These are phyloP conservation scores for Pichia californica DNA, from an alignment of 805 yeast species.

Conservation along the genomic window DNA sequence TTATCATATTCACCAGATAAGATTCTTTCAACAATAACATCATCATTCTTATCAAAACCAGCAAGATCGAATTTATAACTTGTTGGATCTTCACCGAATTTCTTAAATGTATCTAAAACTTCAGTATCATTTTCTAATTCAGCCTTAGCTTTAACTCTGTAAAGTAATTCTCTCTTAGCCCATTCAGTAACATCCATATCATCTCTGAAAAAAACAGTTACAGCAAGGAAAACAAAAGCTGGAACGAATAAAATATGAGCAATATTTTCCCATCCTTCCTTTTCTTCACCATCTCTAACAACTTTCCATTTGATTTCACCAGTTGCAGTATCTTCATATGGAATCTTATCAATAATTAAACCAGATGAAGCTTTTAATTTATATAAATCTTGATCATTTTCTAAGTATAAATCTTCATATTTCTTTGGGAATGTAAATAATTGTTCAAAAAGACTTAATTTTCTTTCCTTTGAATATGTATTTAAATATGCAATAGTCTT, in stretches of 20 bases:
- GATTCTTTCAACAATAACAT: constrained; percentile 72
- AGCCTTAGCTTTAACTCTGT: constrained; percentile 66
- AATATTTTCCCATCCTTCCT: constrained; percentile 82
- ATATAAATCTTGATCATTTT: constrained; percentile 55
- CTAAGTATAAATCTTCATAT: constrained; percentile 44
- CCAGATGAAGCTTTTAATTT: constrained; percentile 54
- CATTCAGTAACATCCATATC: constrained; percentile 53
- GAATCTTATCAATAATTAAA: constrained; percentile 73
- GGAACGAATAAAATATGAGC: constrained; percentile 72
- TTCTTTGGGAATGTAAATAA: constrained; percentile 45
- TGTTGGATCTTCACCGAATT: constrained; percentile 32
- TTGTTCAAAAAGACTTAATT: constrained; percentile 41
- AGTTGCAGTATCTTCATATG: constrained; percentile 70
- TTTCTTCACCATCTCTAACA: constrained; percentile 59
- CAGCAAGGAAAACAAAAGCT: constrained; percentile 51
- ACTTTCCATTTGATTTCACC: constrained; percentile 78
- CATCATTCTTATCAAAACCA: constrained; percentile 64
- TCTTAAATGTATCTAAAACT: constrained; percentile 38
- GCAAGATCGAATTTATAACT: constrained; percentile 43
- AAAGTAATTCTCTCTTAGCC: constrained; percentile 78
- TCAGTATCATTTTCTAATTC: constrained; percentile 50
- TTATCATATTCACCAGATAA: constrained; percentile 80
- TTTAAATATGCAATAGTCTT: constrained; percentile 68
- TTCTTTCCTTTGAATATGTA: constrained; percentile 48
- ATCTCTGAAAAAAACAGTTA: constrained; percentile 44